Conservation (phyloP, 2,329 filamentous ascomycete genomes). For the Elsinoe fawcettii region DNA sequence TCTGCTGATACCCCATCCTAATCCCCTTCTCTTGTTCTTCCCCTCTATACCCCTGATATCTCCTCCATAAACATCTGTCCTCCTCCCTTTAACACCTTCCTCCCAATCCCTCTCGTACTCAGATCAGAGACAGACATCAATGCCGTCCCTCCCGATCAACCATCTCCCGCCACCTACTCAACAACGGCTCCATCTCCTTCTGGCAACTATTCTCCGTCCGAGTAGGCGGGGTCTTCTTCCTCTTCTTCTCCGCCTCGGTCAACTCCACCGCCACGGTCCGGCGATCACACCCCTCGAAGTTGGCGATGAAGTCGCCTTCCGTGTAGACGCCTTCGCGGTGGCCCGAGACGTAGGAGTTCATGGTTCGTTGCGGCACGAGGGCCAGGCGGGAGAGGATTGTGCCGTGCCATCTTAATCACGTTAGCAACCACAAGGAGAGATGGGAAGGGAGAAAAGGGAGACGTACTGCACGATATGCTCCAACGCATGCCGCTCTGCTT, state of each 20-base stretch:
- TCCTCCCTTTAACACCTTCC: no score
- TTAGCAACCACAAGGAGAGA: conserved; percentile 32
- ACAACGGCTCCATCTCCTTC: conserved; percentile 54
- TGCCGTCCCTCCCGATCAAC: conserved; percentile 24
- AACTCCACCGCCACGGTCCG: conserved; percentile 58
- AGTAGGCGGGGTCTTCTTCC: conserved; percentile 52
- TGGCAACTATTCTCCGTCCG: conserved; percentile 45
- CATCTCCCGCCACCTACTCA: conserved; percentile 31
- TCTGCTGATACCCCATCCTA: no score
- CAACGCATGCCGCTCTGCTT: conserved; percentile 83
- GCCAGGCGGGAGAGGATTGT: conserved; percentile 87
- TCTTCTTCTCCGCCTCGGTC: conserved; percentile 46
- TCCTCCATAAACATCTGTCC: no score
- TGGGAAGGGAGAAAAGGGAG: background rate
- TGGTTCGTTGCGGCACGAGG: conserved; percentile 72
- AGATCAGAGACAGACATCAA: background rate
- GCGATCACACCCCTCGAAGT: conserved; percentile 63
- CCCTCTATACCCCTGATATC: no score
- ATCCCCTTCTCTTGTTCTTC: no score
- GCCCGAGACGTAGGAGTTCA: conserved; percentile 63
- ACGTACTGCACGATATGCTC: conserved; percentile 49
- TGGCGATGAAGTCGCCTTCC: conserved; percentile 76
- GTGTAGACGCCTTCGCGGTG: conserved; percentile 50
- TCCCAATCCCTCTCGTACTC: no score
- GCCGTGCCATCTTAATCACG: conserved; percentile 75